These are phyloP conservation scores for Orbilia javanica DNA, from an alignment of 2,329 filamentous ascomycete genomes.

Conservation along the genomic window DNA sequence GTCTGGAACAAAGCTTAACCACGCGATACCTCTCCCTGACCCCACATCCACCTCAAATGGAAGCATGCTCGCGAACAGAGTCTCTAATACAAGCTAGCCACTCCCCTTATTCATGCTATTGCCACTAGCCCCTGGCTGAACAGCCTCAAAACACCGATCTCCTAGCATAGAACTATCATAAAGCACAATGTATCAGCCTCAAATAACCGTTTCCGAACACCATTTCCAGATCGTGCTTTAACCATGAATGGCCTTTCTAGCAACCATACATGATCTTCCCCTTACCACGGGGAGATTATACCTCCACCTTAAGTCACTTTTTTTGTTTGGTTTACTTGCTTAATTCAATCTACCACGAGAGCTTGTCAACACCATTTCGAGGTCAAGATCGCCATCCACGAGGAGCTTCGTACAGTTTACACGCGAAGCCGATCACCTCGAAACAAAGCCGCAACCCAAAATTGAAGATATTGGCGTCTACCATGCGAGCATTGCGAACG, in stretches of 20 bases:
- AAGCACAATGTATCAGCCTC: conserved; percentile 38
- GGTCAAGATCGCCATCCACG: conserved; percentile 20
- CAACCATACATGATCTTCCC: conserved; percentile 12
- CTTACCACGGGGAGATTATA: conserved; percentile 19
- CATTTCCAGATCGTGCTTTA: conserved; percentile 27
- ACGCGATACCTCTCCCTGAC: conserved; percentile 22
- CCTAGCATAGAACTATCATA: conserved; percentile 8
- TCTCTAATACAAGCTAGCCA: neutral
- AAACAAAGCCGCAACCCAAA: conserved; percentile 13
- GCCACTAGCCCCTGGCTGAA: neutral
- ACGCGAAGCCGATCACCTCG: neutral
- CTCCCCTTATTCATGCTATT: neutral
- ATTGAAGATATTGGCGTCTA: conserved; percentile 5
- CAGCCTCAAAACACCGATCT: conserved; percentile 30
- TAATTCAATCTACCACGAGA: conserved; percentile 3
- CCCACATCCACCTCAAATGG: conserved; percentile 18
- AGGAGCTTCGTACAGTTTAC: neutral
- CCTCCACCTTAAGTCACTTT: conserved; percentile 26
- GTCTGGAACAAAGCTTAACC: neutral
- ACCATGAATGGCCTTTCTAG: conserved; percentile 15
- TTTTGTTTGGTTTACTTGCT: too few relatives aligned
- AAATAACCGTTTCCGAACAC: conserved; percentile 46
- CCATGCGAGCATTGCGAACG: conserved; percentile 29
- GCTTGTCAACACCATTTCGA: neutral
- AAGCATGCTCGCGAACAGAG: neutral